These are phyloP conservation scores for Euphorbia pulcherrima DNA, from an alignment of 345 rosid species.

Conservation along the genomic window DNA sequence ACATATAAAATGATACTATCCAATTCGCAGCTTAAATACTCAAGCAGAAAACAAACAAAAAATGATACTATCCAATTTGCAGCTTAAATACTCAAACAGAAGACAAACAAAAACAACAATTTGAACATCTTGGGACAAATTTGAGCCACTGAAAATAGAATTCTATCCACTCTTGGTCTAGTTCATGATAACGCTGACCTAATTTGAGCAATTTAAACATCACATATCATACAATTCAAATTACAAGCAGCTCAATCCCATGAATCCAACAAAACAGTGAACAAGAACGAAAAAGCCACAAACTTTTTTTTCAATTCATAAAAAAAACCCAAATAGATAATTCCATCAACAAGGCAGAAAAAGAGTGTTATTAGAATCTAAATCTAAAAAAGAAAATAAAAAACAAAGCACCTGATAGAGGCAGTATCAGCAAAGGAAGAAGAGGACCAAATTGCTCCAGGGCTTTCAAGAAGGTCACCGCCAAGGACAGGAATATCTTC, in stretches of 20 bases:
- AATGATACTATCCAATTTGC: not conserved
- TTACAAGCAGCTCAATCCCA: no score
- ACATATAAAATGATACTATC: not conserved
- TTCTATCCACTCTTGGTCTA: not conserved
- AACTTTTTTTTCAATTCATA: not conserved
- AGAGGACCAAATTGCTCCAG: conserved; percentile 34
- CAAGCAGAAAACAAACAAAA: not conserved
- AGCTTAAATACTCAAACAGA: not conserved
- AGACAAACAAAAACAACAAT: not conserved
- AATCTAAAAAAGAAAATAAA: not conserved
- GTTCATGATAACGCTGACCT: not conserved
- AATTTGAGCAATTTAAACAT: not conserved
- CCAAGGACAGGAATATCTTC: conserved; percentile 39
- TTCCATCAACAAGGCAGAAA: not conserved
- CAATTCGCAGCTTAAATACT: not conserved
- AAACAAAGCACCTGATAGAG: conserved; percentile 28
- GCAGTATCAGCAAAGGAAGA: conserved; percentile 19
- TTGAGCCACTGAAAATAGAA: not conserved
- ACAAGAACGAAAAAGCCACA: not conserved
- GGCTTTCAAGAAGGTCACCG: conserved; percentile 36
- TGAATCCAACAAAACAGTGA: no score
- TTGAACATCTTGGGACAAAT: not conserved
- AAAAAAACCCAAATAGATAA: not conserved
- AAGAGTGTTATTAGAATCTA: not conserved
- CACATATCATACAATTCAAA: no score